Evolutionary conservation across 345 rosid genomes (phyloP), one percentile per base, ranked within the genome.

Genomic region (Viola odorata): DNA sequence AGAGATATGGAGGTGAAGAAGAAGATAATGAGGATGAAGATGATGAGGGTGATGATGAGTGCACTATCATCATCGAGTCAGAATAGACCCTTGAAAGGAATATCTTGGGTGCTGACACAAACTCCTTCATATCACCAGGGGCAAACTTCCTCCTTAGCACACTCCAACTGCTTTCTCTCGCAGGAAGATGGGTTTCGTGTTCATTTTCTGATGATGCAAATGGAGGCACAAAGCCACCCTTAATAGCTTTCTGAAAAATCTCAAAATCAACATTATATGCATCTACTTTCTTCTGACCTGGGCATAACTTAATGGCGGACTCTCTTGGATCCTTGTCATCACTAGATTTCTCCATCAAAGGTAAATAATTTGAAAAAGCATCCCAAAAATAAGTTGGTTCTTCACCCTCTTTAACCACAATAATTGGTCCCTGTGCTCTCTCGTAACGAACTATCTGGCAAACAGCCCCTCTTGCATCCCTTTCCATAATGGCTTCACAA

Each of bases 161-260:
- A 63, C 91, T 95, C 99, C 99, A 95, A 73, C 89, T 78, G 78
- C 91, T 88, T 79, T 95, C 99, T 84, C 95, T 80, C 6, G 81
- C 91, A 56, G 99, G 96, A 67, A 95, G 89, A 65, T 78, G 96
- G 56, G 96, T 95, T 80, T 88, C 99, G 60, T 77, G 80, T 67
- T 87, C 96, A 78, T 83, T 83, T 70, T 86, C 85, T 36, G 95
- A 84, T 49, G 95, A 76, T 40, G 96, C 81, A 72, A 94, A 74
- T 12, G 97, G 85, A 61, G 97, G 99, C 45, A 94, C 86, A 75
- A 90, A 79, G n/a, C 99, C 99, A 64, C 96, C 97, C 62, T 77
- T 84, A 7, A 82, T 80, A 42, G 96, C 97, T 78, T 88, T 91
- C 70, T 69, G 78, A 62, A 88, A 84, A 68, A 95, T 81, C 85